These are phyloP conservation scores for Pichia rugopelliculosa DNA, from an alignment of 805 yeast genomes.

Conservation along the genomic window DNA sequence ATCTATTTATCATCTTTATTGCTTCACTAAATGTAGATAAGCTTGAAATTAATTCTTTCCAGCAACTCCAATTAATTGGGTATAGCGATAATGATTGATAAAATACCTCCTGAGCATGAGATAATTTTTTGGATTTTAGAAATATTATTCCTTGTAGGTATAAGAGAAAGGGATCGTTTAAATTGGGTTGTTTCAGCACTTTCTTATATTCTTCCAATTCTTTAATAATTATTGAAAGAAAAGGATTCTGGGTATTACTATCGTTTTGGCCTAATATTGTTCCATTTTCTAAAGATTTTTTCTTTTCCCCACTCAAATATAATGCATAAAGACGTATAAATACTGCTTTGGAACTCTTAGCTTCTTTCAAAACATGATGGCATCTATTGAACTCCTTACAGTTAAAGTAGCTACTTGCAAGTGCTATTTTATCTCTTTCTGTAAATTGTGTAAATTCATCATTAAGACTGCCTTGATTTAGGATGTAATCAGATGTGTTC, in stretches of 20 bases:
- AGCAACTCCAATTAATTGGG: constrained; percentile 91
- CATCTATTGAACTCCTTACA: constrained; percentile 83
- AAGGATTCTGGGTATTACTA: constrained; percentile 25
- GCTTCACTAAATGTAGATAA: constrained; percentile 59
- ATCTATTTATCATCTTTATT: constrained; percentile 29
- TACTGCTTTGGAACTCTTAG: constrained; percentile 41
- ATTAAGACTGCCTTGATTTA: constrained; percentile 15
- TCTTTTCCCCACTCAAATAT: constrained; percentile 72
- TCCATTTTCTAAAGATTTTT: constrained; percentile 61
- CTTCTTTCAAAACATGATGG: constrained; percentile 46
- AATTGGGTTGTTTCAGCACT: constrained; percentile 2
- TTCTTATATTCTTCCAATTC: constrained; percentile 33
- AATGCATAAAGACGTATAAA: constrained; percentile 66
- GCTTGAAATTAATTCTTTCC: constrained; percentile 71
- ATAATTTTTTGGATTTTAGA: constrained; percentile 52
- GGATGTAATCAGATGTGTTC: not conserved
- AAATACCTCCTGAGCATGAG: constrained; percentile 53
- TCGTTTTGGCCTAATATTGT: constrained; percentile 48
- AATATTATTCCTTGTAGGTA: constrained; percentile 68
- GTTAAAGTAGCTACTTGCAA: constrained; percentile 71
- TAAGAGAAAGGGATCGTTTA: constrained; percentile 51
- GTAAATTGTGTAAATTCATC: constrained; percentile 21
- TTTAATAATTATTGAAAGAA: constrained; percentile 30
- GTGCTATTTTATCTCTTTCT: constrained; percentile 40
- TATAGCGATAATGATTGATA: constrained; percentile 54